Base-by-base conservation (phyloP, 1,284 basidiomycete species). In the Caloboletus inedulis region DNA sequence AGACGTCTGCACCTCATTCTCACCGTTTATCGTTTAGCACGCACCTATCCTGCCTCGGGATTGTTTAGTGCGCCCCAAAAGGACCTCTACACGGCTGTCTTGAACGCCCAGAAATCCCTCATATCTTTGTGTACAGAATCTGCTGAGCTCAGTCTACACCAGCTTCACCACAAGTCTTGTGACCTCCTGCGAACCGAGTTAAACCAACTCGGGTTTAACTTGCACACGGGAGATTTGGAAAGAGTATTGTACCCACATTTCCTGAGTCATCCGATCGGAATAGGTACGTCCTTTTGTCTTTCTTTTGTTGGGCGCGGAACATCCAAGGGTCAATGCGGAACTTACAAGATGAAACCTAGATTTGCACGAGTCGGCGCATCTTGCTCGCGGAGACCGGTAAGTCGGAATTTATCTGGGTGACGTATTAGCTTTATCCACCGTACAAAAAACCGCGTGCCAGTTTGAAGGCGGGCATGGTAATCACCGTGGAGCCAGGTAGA, bases 31-130 rank as follows among this genome's bases (percentile, higher is more conserved):
- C 41, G 13, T 54, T 35, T 56, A 88, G 87, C 94, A 7, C 89
- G 96, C 37, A 94, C 95, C 14, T 98, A 87, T 68, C 96, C 97
- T 1, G 86, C 82, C 14, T 85, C 83, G 4, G 94, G 94, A 1
- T 76, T 65, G 23, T 99, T 98, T 70, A 86, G 85, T 1, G 63
- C 77, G 0, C 77, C 94, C 1, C 97, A 99, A 67, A 77, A 79
- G 25, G 94, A 95, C 52, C 80, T 99, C 12, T 99, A 99, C 72
- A 75, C 83, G 9, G 91, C 89, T 7, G 82, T 94, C 3, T 77
- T 94, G n/a, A 74, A 80, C 14, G 86, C 81, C 1, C 87, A 93
- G 62, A 91, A 91, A 63, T 72, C 77, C 14, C 80, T 91, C 50
- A 76, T 91, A 27, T 64, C 69, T 2, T 66, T 84, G 3, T 91